Percentiles rank a stretch among this genome's conserved stretches.
These are phyloP conservation scores for Handroanthus guayacan DNA, from an alignment of 257 asterid species.

Conservation along the genomic window DNA sequence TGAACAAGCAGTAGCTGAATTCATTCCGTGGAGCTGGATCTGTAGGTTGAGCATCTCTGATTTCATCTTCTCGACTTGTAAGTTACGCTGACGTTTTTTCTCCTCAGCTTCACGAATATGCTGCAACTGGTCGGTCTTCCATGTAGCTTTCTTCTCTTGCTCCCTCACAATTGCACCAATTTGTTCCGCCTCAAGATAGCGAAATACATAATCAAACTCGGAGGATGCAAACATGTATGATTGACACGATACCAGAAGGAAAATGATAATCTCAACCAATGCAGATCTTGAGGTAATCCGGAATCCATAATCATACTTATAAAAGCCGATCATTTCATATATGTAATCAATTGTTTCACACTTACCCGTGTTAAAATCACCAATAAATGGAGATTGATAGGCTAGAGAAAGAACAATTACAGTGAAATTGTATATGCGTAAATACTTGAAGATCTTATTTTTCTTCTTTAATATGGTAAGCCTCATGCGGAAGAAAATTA, in stretches of 20 bases:
- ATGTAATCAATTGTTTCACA: conserved; percentile 89
- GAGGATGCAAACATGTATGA: conserved; percentile 97
- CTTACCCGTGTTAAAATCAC: conserved; percentile 77
- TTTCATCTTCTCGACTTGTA: conserved; percentile 99
- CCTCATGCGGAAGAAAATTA: conserved; percentile 93
- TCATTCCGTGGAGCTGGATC: conserved; percentile 83
- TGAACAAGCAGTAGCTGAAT: conserved; percentile 54
- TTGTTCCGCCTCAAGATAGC: conserved; percentile 99
- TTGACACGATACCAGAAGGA: conserved; percentile 89
- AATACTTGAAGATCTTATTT: conserved; percentile 84
- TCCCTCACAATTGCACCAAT: conserved; percentile 95
- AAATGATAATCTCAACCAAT: conserved; percentile 90
- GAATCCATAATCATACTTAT: conserved; percentile 96
- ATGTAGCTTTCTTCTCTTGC: conserved; percentile 96
- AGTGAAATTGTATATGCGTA: conserved; percentile 85
- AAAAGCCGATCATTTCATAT: conserved; percentile 94
- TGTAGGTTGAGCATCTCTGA: conserved; percentile 99
- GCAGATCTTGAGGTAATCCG: conserved; percentile 98
- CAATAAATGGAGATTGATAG: conserved; percentile 92
- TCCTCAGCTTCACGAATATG: conserved; percentile 92
- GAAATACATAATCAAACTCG: conserved; percentile 96
- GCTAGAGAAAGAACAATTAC: conserved; percentile 97
- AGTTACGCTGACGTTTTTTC: conserved; percentile 85
- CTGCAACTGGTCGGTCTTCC: conserved; percentile 95
- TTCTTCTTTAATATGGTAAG: conserved; percentile 90